These are phyloP conservation scores for Maudiozyma pseudohumilis DNA, from an alignment of 805 yeast species.

Conservation along the genomic window DNA sequence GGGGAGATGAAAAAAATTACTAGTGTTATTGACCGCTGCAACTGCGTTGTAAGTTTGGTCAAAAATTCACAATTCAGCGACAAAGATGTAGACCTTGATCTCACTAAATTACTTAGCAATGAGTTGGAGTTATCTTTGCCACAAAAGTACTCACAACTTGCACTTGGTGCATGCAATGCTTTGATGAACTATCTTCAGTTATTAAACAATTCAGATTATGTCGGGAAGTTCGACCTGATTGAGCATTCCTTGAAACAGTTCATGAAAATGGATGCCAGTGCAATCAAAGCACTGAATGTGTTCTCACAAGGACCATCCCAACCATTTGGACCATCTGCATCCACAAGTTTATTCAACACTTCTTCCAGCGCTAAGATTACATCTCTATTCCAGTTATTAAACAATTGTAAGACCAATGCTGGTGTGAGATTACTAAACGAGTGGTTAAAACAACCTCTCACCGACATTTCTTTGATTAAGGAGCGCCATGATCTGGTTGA, in stretches of 20 bases:
- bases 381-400: conserved; percentile 73
- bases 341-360: conserved; percentile 1
- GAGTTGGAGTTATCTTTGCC: conserved; percentile 30
- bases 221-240: conserved; percentile 46
- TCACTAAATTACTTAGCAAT: conserved; percentile 56
- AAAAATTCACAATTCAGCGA: conserved; percentile 48
- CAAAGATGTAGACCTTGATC: conserved; percentile 68
- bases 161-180: conserved; percentile 36
- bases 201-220: conserved; percentile 44
- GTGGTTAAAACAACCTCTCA: conserved; percentile 94
- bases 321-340: conserved; percentile 12
- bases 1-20: conserved; percentile 51
- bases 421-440: conserved; percentile 82
- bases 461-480: conserved; percentile 47
- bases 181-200: conserved; percentile 59
- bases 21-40: conserved; percentile 71
- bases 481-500: conserved; percentile 72
- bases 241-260: conserved; percentile 66
- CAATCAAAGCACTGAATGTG: conserved; percentile 76
- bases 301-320: conserved; percentile 44
- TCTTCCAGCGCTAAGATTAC: conserved; percentile 32
- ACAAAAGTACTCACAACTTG: conserved; percentile 18
- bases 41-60: conserved; percentile 54
- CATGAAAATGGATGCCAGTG: conserved; percentile 87
- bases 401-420: conserved; percentile 81